These are phyloP conservation scores for Cyberlindnera maclurae DNA, from an alignment of 805 yeast genomes.

Conservation along the genomic window DNA sequence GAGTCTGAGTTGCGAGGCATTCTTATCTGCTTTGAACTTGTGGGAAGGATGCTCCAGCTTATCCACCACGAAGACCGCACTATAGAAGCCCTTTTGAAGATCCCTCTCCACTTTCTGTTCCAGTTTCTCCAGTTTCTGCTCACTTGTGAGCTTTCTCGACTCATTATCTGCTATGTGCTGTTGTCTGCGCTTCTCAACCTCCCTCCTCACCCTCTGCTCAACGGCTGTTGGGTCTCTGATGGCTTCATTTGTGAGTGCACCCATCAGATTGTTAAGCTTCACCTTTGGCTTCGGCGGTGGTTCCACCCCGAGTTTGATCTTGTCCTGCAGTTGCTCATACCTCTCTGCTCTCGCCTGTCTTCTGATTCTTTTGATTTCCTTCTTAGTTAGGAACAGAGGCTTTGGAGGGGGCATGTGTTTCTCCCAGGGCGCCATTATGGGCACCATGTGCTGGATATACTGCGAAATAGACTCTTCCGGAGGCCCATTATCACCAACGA, in stretches of 20 bases:
- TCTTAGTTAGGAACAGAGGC: conserved; percentile 61
- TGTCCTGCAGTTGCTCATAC: conserved; percentile 67
- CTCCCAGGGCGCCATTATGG: conserved; percentile 54
- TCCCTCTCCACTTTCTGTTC: conserved; percentile 41
- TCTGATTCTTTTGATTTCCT: conserved; percentile 68
- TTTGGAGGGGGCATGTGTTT: conserved; percentile 32
- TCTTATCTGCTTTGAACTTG: conserved; percentile 65
- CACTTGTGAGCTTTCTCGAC: conserved; percentile 53
- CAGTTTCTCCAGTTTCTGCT: conserved; percentile 46
- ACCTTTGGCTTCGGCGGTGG: conserved; percentile 90
- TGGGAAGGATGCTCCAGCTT: conserved; percentile 58
- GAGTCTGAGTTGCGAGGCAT: conserved; percentile 66
- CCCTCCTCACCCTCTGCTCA: conserved; percentile 62
- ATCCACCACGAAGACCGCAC: conserved; percentile 53
- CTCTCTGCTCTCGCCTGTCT: conserved; percentile 57
- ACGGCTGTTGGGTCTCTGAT: conserved; percentile 84
- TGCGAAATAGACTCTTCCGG: conserved; percentile 43
- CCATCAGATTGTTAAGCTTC: conserved; percentile 77
- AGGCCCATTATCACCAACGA: conserved; percentile 34
- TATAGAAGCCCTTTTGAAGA: conserved; percentile 42
- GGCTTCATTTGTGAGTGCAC: conserved; percentile 77
- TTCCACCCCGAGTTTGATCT: conserved; percentile 71
- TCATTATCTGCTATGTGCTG: conserved; percentile 57
- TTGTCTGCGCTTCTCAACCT: conserved; percentile 54
- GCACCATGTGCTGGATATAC: conserved; percentile 81